phyloP scores from a whole-genome alignment of 2,329 filamentous ascomycete genomes.

The Verticillium klebahnii region DNA sequence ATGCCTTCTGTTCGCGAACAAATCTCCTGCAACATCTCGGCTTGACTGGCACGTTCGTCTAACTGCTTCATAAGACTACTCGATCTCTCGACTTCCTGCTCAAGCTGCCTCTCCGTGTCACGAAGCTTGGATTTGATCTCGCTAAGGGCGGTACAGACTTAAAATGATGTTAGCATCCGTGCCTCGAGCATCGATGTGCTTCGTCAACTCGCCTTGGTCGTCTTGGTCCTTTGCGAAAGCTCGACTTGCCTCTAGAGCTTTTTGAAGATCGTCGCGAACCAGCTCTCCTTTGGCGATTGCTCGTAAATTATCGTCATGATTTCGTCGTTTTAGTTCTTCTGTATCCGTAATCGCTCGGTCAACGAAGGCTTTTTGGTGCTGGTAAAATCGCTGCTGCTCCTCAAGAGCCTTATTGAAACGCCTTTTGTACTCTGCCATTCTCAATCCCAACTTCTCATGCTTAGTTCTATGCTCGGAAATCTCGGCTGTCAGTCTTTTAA shows the following conservation, averaged over 20 bases:
- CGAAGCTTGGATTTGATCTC: neutral
- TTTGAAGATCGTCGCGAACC: slow-evolving; percentile 5
- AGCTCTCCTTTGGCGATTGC: slow-evolving; percentile 8
- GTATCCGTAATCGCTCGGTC: slow-evolving; percentile 28
- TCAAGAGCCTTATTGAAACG: slow-evolving; percentile 39
- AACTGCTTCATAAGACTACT: neutral
- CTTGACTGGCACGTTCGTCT: neutral
- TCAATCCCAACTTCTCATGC: slow-evolving; percentile 27
- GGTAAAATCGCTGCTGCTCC: slow-evolving; percentile 42
- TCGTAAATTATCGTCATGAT: slow-evolving; percentile 16
- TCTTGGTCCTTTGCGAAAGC: neutral
- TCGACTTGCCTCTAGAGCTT: neutral
- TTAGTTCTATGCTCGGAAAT: slow-evolving; percentile 21
- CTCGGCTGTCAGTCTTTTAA: slow-evolving; percentile 19
- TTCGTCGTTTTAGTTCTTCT: slow-evolving; percentile 21
- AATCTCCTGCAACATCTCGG: neutral
- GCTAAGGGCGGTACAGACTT: neutral
- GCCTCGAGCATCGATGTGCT: neutral
- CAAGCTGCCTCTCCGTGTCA: neutral
- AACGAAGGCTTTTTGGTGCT: slow-evolving; percentile 25
- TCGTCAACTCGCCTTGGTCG: neutral
- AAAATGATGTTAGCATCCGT: no score
- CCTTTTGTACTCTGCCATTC: slow-evolving; percentile 25
- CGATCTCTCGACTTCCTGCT: neutral
- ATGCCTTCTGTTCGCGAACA: neutral